Conservation (phyloP, 345 rosid genomes). For the Gossypium thurberi region DNA sequence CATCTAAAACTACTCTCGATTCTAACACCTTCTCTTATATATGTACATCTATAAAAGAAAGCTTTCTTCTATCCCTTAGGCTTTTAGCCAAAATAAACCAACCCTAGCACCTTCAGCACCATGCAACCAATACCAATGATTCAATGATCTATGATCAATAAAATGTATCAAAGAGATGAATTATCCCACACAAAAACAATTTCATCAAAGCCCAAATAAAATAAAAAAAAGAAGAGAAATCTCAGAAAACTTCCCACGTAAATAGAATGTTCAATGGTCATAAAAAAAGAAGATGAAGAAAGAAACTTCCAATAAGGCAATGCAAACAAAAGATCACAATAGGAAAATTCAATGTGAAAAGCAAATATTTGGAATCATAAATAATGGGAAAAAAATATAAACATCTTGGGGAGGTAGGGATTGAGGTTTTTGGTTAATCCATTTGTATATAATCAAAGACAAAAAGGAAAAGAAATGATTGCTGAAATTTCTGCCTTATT, state of each 20-base stretch:
- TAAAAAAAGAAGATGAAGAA: not conserved
- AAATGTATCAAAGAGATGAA: not conserved
- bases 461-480: no score
- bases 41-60: not conserved
- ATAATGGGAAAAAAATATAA: not conserved
- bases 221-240: not conserved
- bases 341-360: not conserved
- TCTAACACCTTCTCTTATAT: slow-evolving; percentile 2
- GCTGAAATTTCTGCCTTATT: not conserved
- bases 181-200: no score
- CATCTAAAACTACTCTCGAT: slow-evolving; percentile 32
- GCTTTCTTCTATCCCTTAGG: not conserved
- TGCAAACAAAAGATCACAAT: not conserved
- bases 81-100: not conserved
- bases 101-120: not conserved
- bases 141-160: not conserved
- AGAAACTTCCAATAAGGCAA: not conserved
- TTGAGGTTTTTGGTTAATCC: not conserved
- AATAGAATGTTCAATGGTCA: not conserved
- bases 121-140: not conserved
- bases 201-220: no score
- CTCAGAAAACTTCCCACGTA: not conserved
- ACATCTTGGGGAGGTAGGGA: not conserved
- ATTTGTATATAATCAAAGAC: not conserved
- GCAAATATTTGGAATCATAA: not conserved